Evolutionary conservation across 2,329 filamentous ascomycete genomes (phyloP), one percentile per base, ranked within the genome.

Genomic region (Cladosporium austrohemisphaericum): DNA sequence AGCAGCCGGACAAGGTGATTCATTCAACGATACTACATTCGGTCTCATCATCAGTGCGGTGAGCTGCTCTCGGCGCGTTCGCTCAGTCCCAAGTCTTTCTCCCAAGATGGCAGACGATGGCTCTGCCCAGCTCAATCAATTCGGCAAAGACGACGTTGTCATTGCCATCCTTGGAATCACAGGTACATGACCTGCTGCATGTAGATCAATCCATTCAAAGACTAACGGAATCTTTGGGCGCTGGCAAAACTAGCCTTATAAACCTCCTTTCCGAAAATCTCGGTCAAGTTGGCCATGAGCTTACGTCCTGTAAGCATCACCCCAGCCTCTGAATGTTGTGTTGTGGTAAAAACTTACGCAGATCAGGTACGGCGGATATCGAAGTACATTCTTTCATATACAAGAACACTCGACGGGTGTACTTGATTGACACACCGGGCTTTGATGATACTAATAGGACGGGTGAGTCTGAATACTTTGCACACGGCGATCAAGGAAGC

Each of bases 391-490:
- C 46, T 1, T 49, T 49, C 46, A 36, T 61, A 64, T 14, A 36
- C 37, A 49, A 19, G 18, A 35, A 28, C 16, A 29, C 19, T 28
- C 25, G 43, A 13, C 29, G 38, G 13, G 22, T 49, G 11, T 41
- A 41, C 26, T 38, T 41, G 10, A 41, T 35, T 8, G 37, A 43
- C 25, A 41, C 35, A 4, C 32, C 41, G n/a, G 74, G 74, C 1
- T 76, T 77, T 52, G 67, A 73, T 23, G 73, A 76, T 47, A 75
- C 71, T 0, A 57, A 63, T 37, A 56, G 67, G 16, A 35, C 32
- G 19, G 32, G 32, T 35, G 5, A 4, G 32, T 19, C 16, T 3
- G n/a, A 18, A 16, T 16, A 10, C 4, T 14, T 28, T 22, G 10
- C 9, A 22, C 18, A 43, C 16, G 16, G 33, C 19, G 33, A 19